Conservation (phyloP, 2,329 filamentous ascomycete genomes). For the Dryadomyces quercus-mongolicae region DNA sequence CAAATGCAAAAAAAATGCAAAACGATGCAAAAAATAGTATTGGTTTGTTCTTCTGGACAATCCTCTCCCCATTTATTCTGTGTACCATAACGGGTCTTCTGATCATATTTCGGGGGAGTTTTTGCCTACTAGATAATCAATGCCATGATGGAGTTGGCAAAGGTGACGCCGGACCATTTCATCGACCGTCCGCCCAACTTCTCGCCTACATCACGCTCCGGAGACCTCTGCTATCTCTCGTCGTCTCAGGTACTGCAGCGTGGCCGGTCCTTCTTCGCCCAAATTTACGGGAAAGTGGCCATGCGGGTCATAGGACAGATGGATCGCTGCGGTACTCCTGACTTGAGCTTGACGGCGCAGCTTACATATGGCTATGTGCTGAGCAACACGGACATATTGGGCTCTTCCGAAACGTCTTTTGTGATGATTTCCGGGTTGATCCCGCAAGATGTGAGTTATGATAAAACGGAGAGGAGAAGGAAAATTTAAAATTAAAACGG, state of each 20-base stretch:
- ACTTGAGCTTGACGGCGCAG: conserved; percentile 33
- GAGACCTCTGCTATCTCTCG: conserved; percentile 26
- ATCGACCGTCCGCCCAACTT: conserved; percentile 23
- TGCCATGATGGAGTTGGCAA: conserved; percentile 30
- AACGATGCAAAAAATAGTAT: too few species aligned
- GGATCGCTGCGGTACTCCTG: conserved; percentile 35
- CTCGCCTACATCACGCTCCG: conserved; percentile 26
- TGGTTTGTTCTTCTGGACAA: too few species aligned
- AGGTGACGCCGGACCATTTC: conserved; percentile 27
- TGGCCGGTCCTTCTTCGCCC: conserved; percentile 33
- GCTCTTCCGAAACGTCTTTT: conserved; percentile 33
- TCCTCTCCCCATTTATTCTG: too few species aligned
- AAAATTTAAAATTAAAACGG: background rate
- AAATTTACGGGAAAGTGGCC: conserved; percentile 36
- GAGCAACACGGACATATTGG: conserved; percentile 33
- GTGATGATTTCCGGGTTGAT: conserved; percentile 38
- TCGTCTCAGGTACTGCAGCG: conserved; percentile 25
- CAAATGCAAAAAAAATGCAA: too few species aligned
- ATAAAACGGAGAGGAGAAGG: too few species aligned
- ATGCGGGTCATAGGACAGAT: conserved; percentile 33
- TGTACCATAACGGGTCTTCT: too few species aligned
- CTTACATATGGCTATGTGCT: conserved; percentile 37
- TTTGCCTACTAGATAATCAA: conserved; percentile 32
- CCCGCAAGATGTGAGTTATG: conserved; percentile 37
- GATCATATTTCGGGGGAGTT: background rate